Base-by-base conservation (phyloP, 2,329 filamentous ascomycete species). In the Xylariaceae sp. region DNA sequence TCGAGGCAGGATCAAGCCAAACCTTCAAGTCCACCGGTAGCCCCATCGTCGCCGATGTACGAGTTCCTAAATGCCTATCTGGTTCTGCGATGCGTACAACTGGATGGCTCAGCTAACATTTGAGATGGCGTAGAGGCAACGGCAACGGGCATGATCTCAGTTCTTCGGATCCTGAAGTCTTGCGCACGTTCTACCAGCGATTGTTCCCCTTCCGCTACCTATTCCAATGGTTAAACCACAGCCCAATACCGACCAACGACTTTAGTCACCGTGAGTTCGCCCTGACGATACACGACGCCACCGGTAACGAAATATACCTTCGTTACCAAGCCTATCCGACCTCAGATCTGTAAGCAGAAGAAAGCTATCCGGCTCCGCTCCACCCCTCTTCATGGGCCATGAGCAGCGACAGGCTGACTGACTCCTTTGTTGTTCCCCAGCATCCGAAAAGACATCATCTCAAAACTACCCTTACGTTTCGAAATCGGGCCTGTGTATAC, bases 401-500 rank as follows among this genome's bases (percentile, higher is more conserved):
- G 30, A 19, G 29, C 15, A 3, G 15, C 6, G 15, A 15, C n/a
- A 13, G 22, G 42, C 52, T 59, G 58, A 26, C 26, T 8, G 4
- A 63, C 51, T 7, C 56, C 22, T 32, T 46, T n/a, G 26, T 6
- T 19, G n/a, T n/a, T 19, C 3, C 41, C 2, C 47, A 89, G 86
- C 1, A 82, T 99, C 40, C 89, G 92, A 34, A 96, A 96, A 72
- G 91, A 96, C 63, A 89, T 96, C 51, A 78, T 99, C 4, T 84
- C 86, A 42, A 82, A 92, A 62, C 89, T 95, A 66, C 94, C 94
- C 2, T 88, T 89, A 1, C 90, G 94, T 72, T 97, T 99, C 75
- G 94, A 99, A 77, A 97, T 99, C 65, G 94, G 94, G 0, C 94
- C 94, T n/a, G 88, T 96, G 46, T 99, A 99, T 74, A 90, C 81